Evolutionary conservation across 2,329 filamentous ascomycete genomes (phyloP).

Genomic region (Fusarium brevicatenulatum): DNA sequence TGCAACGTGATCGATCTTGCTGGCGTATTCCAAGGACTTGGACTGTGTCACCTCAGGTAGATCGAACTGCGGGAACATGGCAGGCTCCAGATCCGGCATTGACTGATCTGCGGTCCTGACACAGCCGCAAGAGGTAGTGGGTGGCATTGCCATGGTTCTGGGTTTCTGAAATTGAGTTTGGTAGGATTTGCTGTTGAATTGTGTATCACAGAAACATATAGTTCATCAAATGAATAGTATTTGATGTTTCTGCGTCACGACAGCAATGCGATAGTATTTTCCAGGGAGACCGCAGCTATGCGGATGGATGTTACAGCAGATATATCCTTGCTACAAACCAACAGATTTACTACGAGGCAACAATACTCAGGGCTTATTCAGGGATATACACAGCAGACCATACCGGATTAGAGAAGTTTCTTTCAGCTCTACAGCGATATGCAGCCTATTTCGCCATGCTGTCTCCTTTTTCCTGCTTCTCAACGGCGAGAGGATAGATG

Average conservation of each 20-base stretch:
- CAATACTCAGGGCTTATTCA: not conserved
- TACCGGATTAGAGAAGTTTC: not conserved
- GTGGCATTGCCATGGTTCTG: slow-evolving; percentile 21
- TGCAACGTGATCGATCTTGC: not conserved
- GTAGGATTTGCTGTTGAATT: not conserved
- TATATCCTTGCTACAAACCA: slow-evolving; percentile 19
- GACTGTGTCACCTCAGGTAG: slow-evolving; percentile 12
- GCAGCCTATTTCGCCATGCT: not conserved
- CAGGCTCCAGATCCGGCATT: slow-evolving; percentile 25
- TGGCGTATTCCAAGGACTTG: not conserved
- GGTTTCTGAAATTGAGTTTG: not conserved
- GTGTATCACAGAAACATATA: not conserved
- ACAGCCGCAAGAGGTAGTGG: slow-evolving; percentile 20
- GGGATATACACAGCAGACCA: not conserved
- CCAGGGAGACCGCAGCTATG: not conserved
- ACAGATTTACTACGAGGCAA: not conserved
- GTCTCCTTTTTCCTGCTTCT: not conserved
- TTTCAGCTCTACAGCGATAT: slow-evolving; percentile 5
- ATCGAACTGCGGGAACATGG: slow-evolving; percentile 38
- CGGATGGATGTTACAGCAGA: slow-evolving; percentile 13
- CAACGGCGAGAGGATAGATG: not conserved
- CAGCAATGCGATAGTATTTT: slow-evolving; percentile 1
- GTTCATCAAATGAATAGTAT: not conserved
- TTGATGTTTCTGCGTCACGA: not conserved
- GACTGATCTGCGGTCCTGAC: not conserved